Evolutionary conservation across 768 basidiomycete genomes (phyloP).

Genomic region (Mycena venus): DNA sequence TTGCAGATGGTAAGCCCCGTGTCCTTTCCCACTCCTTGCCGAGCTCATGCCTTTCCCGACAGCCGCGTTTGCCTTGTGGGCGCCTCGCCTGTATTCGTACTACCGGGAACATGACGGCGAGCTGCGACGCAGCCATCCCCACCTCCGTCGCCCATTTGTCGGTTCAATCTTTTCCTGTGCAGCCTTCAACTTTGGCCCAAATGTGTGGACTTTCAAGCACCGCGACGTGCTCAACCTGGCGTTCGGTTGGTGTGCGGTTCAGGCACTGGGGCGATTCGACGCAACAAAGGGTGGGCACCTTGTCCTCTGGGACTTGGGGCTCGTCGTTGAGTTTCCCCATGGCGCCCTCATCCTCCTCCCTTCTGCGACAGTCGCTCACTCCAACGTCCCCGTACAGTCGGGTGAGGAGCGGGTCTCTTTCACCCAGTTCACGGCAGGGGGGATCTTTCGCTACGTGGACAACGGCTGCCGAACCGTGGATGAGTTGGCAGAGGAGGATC

Average conservation of each 20-base stretch:
- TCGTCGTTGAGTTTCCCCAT: neutral
- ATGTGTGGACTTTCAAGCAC: too few relatives aligned
- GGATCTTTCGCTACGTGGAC: neutral
- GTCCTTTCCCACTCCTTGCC: neutral
- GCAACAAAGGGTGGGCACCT: too few relatives aligned
- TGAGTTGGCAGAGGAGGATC: neutral
- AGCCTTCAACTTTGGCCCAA: too few relatives aligned
- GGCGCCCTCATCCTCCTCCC: neutral
- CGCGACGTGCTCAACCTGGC: too few relatives aligned
- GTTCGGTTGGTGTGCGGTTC: too few relatives aligned
- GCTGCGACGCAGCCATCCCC: too few relatives aligned
- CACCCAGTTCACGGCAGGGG: neutral
- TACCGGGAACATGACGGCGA: too few relatives aligned
- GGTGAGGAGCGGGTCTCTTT: neutral
- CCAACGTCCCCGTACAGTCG: neutral
- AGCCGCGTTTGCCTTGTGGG: neutral
- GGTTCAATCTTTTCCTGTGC: too few relatives aligned
- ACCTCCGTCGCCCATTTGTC: too few relatives aligned
- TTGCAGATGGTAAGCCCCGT: neutral
- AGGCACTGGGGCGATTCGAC: neutral
- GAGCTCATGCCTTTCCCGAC: neutral
- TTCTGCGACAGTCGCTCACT: neutral
- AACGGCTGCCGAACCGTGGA: too few relatives aligned
- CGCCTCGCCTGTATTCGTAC: neutral
- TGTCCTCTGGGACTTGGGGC: too few relatives aligned